phyloP scores from a whole-genome alignment of 768 basidiomycete species.

The Auricularia sp. region DNA sequence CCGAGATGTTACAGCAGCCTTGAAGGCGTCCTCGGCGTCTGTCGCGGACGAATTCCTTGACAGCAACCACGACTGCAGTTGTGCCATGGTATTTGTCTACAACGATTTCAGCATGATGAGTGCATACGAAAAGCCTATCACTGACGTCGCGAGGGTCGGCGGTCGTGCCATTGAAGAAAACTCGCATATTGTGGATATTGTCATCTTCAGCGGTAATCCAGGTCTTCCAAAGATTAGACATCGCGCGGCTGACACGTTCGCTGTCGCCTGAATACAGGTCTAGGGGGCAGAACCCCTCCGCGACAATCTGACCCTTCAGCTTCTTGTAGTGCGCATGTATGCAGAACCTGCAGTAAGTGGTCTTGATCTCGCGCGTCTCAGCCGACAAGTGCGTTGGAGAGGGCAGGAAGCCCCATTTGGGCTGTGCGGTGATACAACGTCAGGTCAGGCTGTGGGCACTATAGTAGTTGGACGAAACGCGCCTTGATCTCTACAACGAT shows the following conservation, averaged over 20 bases:
- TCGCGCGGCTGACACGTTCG: constrained; percentile 49
- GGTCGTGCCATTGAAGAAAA: constrained; percentile 61
- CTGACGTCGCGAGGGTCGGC: constrained; percentile 51
- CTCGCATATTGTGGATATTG: constrained; percentile 66
- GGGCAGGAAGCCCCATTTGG: constrained; percentile 96
- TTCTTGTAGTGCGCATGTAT: constrained; percentile 65
- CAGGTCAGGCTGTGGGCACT: background rate
- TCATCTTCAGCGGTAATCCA: constrained; percentile 58
- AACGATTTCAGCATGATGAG: background rate
- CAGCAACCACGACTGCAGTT: background rate
- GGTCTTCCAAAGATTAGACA: constrained; percentile 59
- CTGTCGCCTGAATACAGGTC: constrained; percentile 76
- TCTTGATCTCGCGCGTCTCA: constrained; percentile 50
- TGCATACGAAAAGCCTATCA: background rate
- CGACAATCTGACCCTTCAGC: constrained; percentile 25
- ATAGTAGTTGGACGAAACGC: constrained; percentile 6
- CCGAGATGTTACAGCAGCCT: constrained; percentile 36
- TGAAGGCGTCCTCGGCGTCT: constrained; percentile 27
- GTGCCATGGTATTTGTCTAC: background rate
- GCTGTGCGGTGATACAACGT: constrained; percentile 36
- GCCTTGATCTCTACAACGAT: constrained; percentile 87
- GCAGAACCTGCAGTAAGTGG: constrained; percentile 75
- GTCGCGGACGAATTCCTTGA: background rate
- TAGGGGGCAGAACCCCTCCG: constrained; percentile 69
- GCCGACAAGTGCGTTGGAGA: constrained; percentile 48